A percentile compares a stretch with the other conserved stretches of the same genome.
Evolutionary conservation across 1,284 basidiomycete species (phyloP).

Genomic region (Ganoderma boninense): DNA sequence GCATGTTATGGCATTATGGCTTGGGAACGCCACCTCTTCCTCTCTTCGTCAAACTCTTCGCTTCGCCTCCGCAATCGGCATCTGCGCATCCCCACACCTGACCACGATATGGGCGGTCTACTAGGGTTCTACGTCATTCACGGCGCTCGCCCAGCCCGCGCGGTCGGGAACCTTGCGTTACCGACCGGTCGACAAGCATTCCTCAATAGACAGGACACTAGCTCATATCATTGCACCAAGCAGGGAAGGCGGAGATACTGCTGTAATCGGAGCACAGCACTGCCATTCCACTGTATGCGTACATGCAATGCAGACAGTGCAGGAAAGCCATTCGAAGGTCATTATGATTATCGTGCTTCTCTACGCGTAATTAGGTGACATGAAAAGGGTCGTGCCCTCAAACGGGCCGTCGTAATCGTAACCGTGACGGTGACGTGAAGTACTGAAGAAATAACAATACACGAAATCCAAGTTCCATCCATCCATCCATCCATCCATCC

Average conservation of each 20-base stretch:
- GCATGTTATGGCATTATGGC: not conserved
- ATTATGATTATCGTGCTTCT: not conserved
- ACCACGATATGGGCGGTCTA: no score
- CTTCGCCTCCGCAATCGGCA: not conserved
- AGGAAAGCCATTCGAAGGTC: not conserved
- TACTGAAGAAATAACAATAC: slow-evolving; percentile 10
- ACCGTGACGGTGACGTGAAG: not conserved
- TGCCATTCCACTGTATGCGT: no score
- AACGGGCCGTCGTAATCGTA: not conserved
- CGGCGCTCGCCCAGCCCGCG: not conserved
- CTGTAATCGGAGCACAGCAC: not conserved
- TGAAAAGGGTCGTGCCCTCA: not conserved
- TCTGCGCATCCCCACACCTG: not conserved
- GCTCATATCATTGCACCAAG: not conserved
- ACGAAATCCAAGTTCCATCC: not conserved
- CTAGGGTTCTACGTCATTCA: not conserved
- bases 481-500: not conserved
- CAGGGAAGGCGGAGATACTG: not conserved
- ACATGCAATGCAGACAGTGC: not conserved
- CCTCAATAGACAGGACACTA: not conserved
- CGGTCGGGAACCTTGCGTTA: not conserved
- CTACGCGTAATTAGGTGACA: not conserved
- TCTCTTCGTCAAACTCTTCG: not conserved
- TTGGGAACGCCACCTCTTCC: not conserved
- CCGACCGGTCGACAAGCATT: not conserved